Percentiles rank a stretch among this genome's conserved stretches.
phyloP scores from a whole-genome alignment of 2,329 filamentous ascomycete genomes.

The Fusarium xylarioides region DNA sequence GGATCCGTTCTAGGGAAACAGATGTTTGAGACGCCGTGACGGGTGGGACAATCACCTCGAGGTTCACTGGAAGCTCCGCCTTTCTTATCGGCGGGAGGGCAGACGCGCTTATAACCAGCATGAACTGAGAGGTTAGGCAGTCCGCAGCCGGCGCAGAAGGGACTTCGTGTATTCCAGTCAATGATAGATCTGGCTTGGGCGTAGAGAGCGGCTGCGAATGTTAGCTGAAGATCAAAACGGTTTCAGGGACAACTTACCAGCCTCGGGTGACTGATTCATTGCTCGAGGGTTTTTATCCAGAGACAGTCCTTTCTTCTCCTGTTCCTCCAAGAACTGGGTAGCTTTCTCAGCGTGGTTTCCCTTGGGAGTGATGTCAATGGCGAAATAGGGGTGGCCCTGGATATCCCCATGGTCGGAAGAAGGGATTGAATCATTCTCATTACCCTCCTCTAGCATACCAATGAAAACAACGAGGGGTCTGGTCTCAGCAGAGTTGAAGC shows the following conservation, averaged over 20 bases:
- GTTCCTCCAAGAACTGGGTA: constrained; percentile 54
- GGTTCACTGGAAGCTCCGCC: constrained; percentile 57
- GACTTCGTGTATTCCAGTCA: constrained; percentile 95
- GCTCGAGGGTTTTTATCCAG: constrained; percentile 75
- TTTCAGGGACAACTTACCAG: constrained; percentile 58
- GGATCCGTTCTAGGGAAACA: constrained; percentile 93
- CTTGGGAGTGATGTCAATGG: constrained; percentile 84
- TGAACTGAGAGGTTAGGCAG: constrained; percentile 81
- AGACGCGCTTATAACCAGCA: constrained; percentile 82
- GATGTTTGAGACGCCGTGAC: constrained; percentile 88
- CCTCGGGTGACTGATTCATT: constrained; percentile 66
- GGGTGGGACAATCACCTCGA: constrained; percentile 79
- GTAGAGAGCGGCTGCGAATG: constrained; percentile 78
- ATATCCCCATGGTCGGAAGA: constrained; percentile 70
- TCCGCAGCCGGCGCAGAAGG: constrained; percentile 91
- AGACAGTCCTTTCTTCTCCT: constrained; percentile 65
- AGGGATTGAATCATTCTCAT: constrained; percentile 49
- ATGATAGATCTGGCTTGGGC: constrained; percentile 87
- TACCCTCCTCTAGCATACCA: constrained; percentile 76
- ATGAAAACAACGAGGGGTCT: constrained; percentile 82
- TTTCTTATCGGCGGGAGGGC: constrained; percentile 73
- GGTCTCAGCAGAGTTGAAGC: constrained; percentile 76
- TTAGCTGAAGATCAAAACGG: constrained; percentile 4
- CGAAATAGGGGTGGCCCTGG: constrained; percentile 84
- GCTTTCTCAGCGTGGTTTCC: constrained; percentile 70